These are phyloP conservation scores for Pythium pyrilobum DNA, from an alignment of 352 stramenopile species.

Conservation along the genomic window DNA sequence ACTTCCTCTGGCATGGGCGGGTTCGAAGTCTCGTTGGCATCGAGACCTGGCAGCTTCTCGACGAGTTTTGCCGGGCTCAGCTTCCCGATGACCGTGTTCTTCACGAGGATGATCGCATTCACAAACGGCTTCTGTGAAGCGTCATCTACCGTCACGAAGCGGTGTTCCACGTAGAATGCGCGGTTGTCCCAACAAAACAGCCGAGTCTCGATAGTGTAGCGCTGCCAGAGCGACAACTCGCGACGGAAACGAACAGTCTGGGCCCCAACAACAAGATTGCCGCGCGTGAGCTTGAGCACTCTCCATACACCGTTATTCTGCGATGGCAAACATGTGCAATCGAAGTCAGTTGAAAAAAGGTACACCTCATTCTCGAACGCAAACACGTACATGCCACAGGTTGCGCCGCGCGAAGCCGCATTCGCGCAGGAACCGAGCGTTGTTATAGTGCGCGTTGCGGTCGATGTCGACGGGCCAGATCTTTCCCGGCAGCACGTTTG, in stretches of 20 bases:
- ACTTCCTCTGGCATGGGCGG: slow-evolving; percentile 50
- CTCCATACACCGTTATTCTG: slow-evolving; percentile 66
- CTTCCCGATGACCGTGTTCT: slow-evolving; percentile 78
- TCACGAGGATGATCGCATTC: slow-evolving; percentile 83
- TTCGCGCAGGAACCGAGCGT: slow-evolving; percentile 79
- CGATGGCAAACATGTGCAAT: too few species aligned
- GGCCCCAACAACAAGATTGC: slow-evolving; percentile 78
- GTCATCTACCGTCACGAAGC: slow-evolving; percentile 50
- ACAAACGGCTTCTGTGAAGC: slow-evolving; percentile 43
- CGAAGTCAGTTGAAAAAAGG: too few species aligned
- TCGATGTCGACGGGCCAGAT: slow-evolving; percentile 69
- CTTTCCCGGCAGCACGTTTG: slow-evolving; percentile 37
- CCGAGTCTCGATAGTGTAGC: slow-evolving; percentile 67
- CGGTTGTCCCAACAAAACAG: slow-evolving; percentile 76
- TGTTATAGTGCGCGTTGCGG: slow-evolving; percentile 85
- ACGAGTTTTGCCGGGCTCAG: slow-evolving; percentile 56
- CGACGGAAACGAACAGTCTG: slow-evolving; percentile 81
- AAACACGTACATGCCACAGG: slow-evolving; percentile 67
- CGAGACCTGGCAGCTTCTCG: slow-evolving; percentile 38
- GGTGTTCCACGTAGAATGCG: slow-evolving; percentile 85
- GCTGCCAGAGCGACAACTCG: slow-evolving; percentile 65
- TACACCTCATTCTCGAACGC: background rate
- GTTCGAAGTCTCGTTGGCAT: slow-evolving; percentile 24
- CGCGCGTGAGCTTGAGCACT: slow-evolving; percentile 38
- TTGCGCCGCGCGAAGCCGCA: slow-evolving; percentile 74